Conservation (phyloP, 177 flowering plant species). For the Vitis hybrid region DNA sequence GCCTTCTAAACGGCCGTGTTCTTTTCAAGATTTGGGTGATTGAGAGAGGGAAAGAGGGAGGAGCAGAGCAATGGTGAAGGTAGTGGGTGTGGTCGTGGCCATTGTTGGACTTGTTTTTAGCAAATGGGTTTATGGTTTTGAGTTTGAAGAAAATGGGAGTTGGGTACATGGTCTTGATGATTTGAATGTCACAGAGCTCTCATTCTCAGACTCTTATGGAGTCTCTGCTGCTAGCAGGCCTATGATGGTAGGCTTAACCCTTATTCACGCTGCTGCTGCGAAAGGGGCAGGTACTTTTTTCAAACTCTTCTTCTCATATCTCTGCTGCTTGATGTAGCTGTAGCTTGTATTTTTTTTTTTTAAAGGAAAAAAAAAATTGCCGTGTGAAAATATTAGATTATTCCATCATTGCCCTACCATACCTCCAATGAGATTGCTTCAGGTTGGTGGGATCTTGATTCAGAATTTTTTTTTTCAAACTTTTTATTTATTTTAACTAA, state of each 20-base stretch:
- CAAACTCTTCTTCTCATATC: background rate
- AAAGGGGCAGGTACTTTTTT: slow-evolving; percentile 45
- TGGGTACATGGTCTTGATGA: slow-evolving; percentile 43
- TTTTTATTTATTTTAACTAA: background rate
- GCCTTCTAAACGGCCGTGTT: background rate
- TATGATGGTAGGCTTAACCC: slow-evolving; percentile 43
- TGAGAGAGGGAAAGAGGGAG: background rate
- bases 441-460: background rate
- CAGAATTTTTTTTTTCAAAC: background rate
- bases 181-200: slow-evolving; percentile 45
- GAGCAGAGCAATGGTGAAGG: slow-evolving; percentile 24
- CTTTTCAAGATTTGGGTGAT: slow-evolving; percentile 2
- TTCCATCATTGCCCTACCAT: background rate
- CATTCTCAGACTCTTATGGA: slow-evolving; percentile 26
- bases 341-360: background rate
- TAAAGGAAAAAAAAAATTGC: background rate
- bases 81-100: slow-evolving; percentile 21
- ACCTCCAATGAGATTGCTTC: background rate
- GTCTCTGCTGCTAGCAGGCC: slow-evolving; percentile 19
- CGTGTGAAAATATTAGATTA: background rate
- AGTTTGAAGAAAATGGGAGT: background rate
- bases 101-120: slow-evolving; percentile 20
- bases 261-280: slow-evolving; percentile 41
- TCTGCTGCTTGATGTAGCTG: background rate
- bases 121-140: slow-evolving; percentile 37